Evolutionary conservation across 352 stramenopile species (phyloP).

Genomic region (Phytophthora pini): DNA sequence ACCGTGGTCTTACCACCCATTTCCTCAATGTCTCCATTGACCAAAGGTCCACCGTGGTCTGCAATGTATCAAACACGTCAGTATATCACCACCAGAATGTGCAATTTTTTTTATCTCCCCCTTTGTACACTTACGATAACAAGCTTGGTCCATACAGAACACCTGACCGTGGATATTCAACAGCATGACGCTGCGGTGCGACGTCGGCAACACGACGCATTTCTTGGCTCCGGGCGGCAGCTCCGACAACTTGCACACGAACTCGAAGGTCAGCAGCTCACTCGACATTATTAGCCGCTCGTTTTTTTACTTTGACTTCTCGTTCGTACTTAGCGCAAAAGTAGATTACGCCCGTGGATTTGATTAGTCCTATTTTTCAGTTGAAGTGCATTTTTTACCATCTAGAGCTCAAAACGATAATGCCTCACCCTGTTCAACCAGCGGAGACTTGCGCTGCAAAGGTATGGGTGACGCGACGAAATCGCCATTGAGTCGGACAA

Average conservation of each 20-base stretch:
- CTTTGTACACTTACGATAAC: conserved; percentile 63
- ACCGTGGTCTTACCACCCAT: conserved; percentile 77
- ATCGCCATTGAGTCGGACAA: too few species aligned
- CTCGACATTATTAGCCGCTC: conserved; percentile 22
- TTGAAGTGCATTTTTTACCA: too few species aligned
- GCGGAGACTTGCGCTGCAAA: too few species aligned
- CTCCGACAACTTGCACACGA: conserved; percentile 70
- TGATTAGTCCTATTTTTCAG: too few species aligned
- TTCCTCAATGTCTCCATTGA: conserved; percentile 87
- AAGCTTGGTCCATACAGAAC: conserved; percentile 89
- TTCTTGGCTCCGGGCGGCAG: conserved; percentile 58
- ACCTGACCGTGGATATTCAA: conserved; percentile 64
- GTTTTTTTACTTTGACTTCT: conserved; percentile 4
- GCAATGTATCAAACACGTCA: conserved; percentile 5
- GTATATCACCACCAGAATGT: conserved; percentile 25
- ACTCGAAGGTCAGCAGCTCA: conserved; percentile 64
- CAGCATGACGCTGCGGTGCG: conserved; percentile 77
- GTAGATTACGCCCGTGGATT: conserved; percentile 5
- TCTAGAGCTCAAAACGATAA: too few species aligned
- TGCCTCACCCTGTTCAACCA: too few species aligned
- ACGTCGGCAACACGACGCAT: conserved; percentile 66
- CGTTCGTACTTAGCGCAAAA: conserved; percentile 16
- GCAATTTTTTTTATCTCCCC: too few species aligned
- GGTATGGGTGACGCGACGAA: too few species aligned
- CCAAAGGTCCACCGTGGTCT: conserved; percentile 84